phyloP scores from a whole-genome alignment of 208 protist species.

The Trypanosoma platydactyli region DNA sequence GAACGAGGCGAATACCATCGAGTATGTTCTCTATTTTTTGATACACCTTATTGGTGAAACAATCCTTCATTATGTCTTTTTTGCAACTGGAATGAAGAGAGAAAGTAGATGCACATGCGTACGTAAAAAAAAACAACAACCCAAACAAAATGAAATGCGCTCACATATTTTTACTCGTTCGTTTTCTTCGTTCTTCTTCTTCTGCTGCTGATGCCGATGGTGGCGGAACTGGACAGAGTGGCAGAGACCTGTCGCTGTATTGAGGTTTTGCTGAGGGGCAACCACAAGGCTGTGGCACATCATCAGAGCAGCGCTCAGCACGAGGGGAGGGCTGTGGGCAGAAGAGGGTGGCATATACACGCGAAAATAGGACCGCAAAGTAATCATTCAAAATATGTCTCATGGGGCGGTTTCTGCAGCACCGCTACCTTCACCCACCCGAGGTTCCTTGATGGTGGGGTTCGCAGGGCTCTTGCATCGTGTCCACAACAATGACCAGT shows the following conservation, averaged over 20 bases:
- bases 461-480: slow-evolving; percentile 23
- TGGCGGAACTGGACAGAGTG: too few species aligned
- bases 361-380: background rate
- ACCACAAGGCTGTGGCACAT: too few species aligned
- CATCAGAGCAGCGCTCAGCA: background rate
- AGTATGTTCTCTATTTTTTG: too few species aligned
- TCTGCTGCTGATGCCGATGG: background rate
- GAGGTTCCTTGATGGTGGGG: background rate
- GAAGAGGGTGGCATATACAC: background rate
- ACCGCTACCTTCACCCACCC: background rate
- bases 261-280: too few species aligned
- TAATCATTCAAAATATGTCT: background rate
- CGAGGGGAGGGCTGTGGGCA: background rate
- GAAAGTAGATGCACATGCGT: background rate
- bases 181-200: slow-evolving; percentile 19
- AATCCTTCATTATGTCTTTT: too few species aligned
- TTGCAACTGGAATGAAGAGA: background rate
- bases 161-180: slow-evolving; percentile 15
- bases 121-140: background rate
- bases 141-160: background rate
- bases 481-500: slow-evolving; percentile 22
- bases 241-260: too few species aligned
- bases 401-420: too few species aligned
- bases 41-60: too few species aligned
- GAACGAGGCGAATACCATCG: too few species aligned